Evolutionary conservation across 768 basidiomycete genomes (phyloP), one percentile per base, ranked within the genome.

Genomic region (Leccinellum rugosiceps): DNA sequence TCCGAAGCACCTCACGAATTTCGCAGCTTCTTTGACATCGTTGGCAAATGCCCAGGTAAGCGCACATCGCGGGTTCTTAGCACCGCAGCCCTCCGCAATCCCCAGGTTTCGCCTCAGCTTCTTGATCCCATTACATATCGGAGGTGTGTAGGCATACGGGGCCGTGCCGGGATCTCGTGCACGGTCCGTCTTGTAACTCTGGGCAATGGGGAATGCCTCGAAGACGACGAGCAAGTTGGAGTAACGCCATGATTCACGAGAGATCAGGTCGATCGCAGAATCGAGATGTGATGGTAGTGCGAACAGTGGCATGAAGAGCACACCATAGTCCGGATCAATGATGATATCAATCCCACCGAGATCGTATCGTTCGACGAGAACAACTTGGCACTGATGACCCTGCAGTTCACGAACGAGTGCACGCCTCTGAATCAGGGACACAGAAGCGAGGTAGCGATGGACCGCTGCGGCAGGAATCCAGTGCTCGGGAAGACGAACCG

Each of bases 381-480:
- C 77, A 23, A 90, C 73, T 11, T 71, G 70, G 59, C 79, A 83
- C 13, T 72, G 64, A 14, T 63, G 65, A 11, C 77, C 75, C 17
- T 75, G 72, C 25, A 92, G 76, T 11, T 75, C 70, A 4, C 77
- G 79, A 41, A 86, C 78, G 3, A 92, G 73, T 19, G 76, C 77
- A 51, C 82, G 85, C 60, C 85, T 86, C 68, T 91, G 90, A 7
- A 92, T 76, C 19, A 90, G 60, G 28, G 83, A 76, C 58, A 91
- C 67, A 28, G 88, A 91, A 15, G 82, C 83, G 72, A 92, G 75
- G 65, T 92, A 92, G 26, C 77, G 79, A 67, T 91, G 88, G 17
- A 65, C 46, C 19, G 65, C 67, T 13, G 58, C 52, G n/a, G 80
- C 76, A 32, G 61, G 57, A 13, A 52, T 50, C 69, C 72, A 65